Evolutionary conservation across 768 basidiomycete species (phyloP).

Genomic region (Pilatotrama ljubarskyi): DNA sequence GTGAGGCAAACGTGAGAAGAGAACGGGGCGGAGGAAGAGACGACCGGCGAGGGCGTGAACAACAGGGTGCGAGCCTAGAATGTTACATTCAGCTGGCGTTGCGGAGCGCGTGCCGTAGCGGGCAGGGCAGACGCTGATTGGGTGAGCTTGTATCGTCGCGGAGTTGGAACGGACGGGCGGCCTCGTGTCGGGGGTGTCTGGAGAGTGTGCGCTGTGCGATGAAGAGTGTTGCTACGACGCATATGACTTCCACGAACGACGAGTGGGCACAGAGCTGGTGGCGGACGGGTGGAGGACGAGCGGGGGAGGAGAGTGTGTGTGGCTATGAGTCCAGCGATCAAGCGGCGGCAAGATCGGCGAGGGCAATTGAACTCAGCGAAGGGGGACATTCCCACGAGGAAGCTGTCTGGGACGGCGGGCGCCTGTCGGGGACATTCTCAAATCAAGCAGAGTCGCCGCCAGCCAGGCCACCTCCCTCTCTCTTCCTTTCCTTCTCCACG

Average conservation of each 20-base stretch:
- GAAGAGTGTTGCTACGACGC: not conserved
- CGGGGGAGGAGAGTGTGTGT: slow-evolving; percentile 9
- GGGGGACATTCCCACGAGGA: slow-evolving; percentile 21
- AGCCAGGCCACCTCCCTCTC: slow-evolving; percentile 8
- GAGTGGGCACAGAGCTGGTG: not conserved
- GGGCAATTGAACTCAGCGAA: slow-evolving; percentile 22
- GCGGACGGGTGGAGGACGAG: not conserved
- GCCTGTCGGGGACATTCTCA: slow-evolving; percentile 10
- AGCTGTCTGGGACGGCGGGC: slow-evolving; percentile 20
- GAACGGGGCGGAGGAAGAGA: not conserved
- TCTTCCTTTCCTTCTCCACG: slow-evolving; percentile 24
- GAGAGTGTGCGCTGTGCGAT: not conserved
- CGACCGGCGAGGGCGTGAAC: not conserved
- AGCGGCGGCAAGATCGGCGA: slow-evolving; percentile 26
- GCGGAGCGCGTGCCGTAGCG: slow-evolving; percentile 5
- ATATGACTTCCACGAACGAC: not conserved
- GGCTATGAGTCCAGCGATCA: slow-evolving; percentile 21
- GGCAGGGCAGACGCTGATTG: slow-evolving; percentile 11
- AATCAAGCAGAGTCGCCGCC: slow-evolving; percentile 7
- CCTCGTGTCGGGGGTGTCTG: not conserved
- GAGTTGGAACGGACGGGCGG: slow-evolving; percentile 8
- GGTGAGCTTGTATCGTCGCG: slow-evolving; percentile 18
- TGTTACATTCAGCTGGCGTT: not conserved
- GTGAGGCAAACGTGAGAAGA: not conserved
- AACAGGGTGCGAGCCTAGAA: not conserved